phyloP scores from a whole-genome alignment of 2,329 filamentous ascomycete species.

The Sporothrix globosa region DNA sequence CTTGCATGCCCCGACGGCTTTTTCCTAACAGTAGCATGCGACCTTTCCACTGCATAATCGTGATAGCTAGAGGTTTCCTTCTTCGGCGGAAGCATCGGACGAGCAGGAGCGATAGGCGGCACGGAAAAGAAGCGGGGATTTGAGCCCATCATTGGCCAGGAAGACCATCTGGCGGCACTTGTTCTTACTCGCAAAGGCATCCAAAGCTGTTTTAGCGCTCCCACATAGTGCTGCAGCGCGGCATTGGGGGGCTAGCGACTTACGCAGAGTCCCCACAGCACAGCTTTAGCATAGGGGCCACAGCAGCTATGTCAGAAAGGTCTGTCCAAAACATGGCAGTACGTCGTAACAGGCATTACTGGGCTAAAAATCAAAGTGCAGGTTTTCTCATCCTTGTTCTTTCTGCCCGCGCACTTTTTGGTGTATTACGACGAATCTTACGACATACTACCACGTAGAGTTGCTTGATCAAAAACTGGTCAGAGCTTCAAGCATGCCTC shows the following conservation, averaged over 20 bases:
- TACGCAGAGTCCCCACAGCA: not conserved
- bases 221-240: conserved; percentile 16
- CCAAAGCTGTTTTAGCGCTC: conserved; percentile 25
- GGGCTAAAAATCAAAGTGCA: conserved; percentile 6
- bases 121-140: conserved; percentile 14
- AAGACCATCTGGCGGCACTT: not conserved
- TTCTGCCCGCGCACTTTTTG: not conserved
- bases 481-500: conserved; percentile 25
- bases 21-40: not conserved
- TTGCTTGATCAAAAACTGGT: conserved; percentile 9
- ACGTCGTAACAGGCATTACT: not conserved
- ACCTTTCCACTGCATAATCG: conserved; percentile 1
- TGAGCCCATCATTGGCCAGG: conserved; percentile 13
- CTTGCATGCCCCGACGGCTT: not conserved
- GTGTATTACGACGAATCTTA: too few species aligned
- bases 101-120: conserved; percentile 11
- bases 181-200: conserved; percentile 12
- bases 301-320: conserved; percentile 13
- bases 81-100: conserved; percentile 28
- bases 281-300: conserved; percentile 21
- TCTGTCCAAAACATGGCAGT: conserved; percentile 17
- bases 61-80: conserved; percentile 11
- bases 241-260: conserved; percentile 19
- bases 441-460: not conserved
- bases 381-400: not conserved